phyloP scores from a whole-genome alignment of 306 rosid species.

The Morella rubra region DNA sequence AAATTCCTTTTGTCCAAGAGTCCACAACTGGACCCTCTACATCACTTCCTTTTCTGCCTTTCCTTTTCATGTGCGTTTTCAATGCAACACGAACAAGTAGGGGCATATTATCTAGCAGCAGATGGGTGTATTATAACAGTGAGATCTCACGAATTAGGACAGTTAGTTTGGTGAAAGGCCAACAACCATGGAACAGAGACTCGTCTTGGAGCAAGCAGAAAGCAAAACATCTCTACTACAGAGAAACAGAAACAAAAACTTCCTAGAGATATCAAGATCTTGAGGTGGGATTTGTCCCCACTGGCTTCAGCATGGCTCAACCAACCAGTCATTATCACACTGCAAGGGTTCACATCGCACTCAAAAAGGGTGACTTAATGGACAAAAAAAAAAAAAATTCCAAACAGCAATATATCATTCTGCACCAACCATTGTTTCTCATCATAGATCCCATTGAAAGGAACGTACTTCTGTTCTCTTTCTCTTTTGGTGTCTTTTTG shows the following conservation, averaged over 20 bases:
- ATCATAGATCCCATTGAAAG: neutral
- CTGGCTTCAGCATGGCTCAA: no score
- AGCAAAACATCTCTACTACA: neutral
- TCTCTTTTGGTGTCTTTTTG: neutral
- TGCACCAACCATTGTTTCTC: neutral
- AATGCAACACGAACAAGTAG: no score
- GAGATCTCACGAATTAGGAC: neutral
- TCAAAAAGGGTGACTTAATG: neutral
- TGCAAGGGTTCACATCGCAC: neutral
- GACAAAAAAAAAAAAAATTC: neutral
- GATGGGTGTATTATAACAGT: neutral
- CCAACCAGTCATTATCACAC: no score
- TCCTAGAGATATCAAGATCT: neutral
- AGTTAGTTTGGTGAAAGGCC: neutral
- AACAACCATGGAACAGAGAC: neutral
- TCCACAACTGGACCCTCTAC: neutral
- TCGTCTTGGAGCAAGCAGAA: neutral
- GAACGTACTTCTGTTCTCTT: neutral
- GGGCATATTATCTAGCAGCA: neutral
- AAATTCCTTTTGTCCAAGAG: no score
- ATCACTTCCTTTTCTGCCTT: neutral
- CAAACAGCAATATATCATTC: neutral
- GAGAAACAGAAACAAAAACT: neutral
- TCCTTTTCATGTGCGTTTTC: no score
- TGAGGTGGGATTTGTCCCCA: neutral